Evolutionary conservation across 257 asterid genomes (phyloP).

Genomic region (Nicotiana obtusifolia): DNA sequence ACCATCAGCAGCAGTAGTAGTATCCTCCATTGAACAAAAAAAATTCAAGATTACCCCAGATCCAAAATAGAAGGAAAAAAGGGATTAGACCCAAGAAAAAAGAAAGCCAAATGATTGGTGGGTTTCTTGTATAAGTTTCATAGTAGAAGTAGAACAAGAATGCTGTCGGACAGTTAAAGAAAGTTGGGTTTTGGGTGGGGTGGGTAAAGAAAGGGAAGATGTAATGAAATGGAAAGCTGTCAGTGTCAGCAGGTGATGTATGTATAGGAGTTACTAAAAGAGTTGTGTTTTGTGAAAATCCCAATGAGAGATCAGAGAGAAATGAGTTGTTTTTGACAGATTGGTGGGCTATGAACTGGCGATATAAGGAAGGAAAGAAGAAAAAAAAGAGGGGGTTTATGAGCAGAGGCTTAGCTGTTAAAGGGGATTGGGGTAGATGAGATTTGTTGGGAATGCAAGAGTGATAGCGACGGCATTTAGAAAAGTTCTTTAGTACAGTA

Average conservation of each 20-base stretch:
- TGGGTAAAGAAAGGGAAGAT: neutral
- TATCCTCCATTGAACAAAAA: neutral
- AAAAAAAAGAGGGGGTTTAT: neutral
- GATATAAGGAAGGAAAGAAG: neutral
- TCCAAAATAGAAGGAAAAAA: neutral
- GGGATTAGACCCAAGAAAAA: neutral
- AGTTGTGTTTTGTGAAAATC: neutral
- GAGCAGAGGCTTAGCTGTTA: neutral
- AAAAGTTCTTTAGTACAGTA: neutral
- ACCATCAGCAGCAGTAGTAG: neutral
- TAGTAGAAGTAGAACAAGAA: neutral
- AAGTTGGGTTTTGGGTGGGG: too few relatives aligned
- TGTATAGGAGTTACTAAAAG: neutral
- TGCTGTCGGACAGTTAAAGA: neutral
- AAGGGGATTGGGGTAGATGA: neutral
- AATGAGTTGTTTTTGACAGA: neutral
- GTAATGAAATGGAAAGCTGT: neutral
- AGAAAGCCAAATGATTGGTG: neutral
- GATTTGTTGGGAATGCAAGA: neutral
- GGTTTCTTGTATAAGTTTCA: neutral
- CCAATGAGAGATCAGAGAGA: neutral
- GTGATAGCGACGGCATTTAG: neutral
- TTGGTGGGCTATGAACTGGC: neutral
- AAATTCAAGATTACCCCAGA: neutral
- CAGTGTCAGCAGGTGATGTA: conserved; percentile 4